Evolutionary conservation across 306 rosid species (phyloP).

Genomic region (Lablab purpureus): DNA sequence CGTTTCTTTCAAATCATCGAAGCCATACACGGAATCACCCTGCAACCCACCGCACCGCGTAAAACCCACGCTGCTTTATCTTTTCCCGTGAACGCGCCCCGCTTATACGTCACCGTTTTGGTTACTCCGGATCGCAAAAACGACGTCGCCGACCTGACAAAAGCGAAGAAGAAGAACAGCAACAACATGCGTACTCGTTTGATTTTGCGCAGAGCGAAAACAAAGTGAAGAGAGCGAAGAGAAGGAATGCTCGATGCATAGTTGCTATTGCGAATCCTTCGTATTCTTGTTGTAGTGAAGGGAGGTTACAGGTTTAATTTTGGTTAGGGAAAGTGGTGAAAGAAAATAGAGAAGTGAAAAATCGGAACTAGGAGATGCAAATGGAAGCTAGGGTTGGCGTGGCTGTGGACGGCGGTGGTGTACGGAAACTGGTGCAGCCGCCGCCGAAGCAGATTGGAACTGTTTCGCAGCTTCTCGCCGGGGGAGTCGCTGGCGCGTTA

Average conservation of each 20-base stretch:
- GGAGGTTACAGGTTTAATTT: slow-evolving; percentile 20
- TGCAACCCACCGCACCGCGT: slow-evolving; percentile 29
- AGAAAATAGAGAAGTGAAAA: not conserved
- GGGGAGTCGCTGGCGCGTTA: slow-evolving; percentile 95
- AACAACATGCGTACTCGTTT: not conserved
- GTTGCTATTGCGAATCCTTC: not conserved
- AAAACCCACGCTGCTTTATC: not conserved
- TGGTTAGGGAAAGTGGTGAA: slow-evolving; percentile 24
- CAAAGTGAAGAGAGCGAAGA: not conserved
- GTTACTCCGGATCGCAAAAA: not conserved
- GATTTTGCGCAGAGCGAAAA: slow-evolving; percentile 31
- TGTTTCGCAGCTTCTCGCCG: slow-evolving; percentile 89
- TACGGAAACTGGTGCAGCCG: slow-evolving; percentile 63
- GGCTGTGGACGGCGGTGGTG: slow-evolving; percentile 72
- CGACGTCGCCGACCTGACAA: slow-evolving; percentile 47
- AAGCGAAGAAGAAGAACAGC: not conserved
- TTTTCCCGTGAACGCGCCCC: slow-evolving; percentile 7
- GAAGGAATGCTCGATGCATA: not conserved
- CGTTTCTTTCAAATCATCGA: not conserved
- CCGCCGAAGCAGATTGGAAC: slow-evolving; percentile 79
- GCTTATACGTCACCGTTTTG: slow-evolving; percentile 27
- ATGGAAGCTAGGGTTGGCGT: slow-evolving; percentile 91
- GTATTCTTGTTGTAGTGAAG: slow-evolving; percentile 1
- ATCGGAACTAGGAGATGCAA: slow-evolving; percentile 62
- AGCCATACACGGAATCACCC: not conserved